These are phyloP conservation scores for Suhomyces canberraensis DNA, from an alignment of 805 yeast species.

Conservation along the genomic window DNA sequence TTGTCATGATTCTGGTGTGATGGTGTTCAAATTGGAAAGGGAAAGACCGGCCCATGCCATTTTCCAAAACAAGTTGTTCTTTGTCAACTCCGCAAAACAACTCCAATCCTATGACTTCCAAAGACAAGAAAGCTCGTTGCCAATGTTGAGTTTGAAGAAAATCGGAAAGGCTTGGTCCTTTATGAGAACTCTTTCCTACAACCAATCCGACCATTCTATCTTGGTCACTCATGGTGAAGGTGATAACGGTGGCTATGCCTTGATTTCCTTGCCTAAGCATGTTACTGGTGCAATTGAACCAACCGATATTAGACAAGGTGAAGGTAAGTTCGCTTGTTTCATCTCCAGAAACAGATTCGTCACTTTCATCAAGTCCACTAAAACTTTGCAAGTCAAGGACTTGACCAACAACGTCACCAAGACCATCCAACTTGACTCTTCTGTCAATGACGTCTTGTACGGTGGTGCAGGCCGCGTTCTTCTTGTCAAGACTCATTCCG, in stretches of 20 bases:
- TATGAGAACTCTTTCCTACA: slow-evolving; percentile 79
- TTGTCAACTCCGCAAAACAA: slow-evolving; percentile 80
- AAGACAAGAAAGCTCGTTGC: slow-evolving; percentile 62
- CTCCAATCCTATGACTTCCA: slow-evolving; percentile 75
- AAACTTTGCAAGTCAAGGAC: slow-evolving; percentile 78
- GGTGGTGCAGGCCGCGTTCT: slow-evolving; percentile 85
- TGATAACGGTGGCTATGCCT: slow-evolving; percentile 65
- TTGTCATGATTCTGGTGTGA: slow-evolving; percentile 95
- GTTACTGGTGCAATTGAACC: slow-evolving; percentile 95
- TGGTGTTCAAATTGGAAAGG: slow-evolving; percentile 95
- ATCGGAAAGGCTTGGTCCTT: slow-evolving; percentile 85
- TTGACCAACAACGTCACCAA: slow-evolving; percentile 80
- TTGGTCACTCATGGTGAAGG: slow-evolving; percentile 77
- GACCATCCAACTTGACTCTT: slow-evolving; percentile 63
- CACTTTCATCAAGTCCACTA: slow-evolving; percentile 61
- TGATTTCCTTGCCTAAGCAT: slow-evolving; percentile 77
- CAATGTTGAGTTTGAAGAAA: slow-evolving; percentile 79
- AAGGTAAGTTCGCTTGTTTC: slow-evolving; percentile 82
- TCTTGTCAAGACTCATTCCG: slow-evolving; percentile 67
- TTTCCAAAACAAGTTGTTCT: slow-evolving; percentile 70
- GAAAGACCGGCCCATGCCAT: slow-evolving; percentile 90
- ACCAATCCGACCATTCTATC: slow-evolving; percentile 87
- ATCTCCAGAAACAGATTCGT: slow-evolving; percentile 95
- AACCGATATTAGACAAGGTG: slow-evolving; percentile 71
- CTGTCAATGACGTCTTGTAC: slow-evolving; percentile 66